These are phyloP conservation scores for Xylariales sp. DNA, from an alignment of 2,329 filamentous ascomycete species.

Conservation along the genomic window DNA sequence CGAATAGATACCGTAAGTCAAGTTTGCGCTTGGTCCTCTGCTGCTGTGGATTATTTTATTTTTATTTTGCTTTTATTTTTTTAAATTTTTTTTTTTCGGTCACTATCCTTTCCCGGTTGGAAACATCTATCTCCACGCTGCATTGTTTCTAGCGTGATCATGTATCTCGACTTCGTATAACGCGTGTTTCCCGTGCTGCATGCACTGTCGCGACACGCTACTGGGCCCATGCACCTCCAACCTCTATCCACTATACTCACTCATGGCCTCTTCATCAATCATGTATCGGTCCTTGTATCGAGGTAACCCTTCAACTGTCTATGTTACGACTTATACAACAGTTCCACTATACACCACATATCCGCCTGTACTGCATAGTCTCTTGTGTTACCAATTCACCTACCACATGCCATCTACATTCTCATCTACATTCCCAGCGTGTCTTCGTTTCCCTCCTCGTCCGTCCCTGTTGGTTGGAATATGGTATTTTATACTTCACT, in stretches of 20 bases:
- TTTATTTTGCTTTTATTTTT: too few relatives aligned
- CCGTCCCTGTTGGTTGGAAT: slow-evolving; percentile 6
- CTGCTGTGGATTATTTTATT: neutral
- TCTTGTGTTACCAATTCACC: slow-evolving; percentile 13
- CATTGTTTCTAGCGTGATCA: slow-evolving; percentile 4
- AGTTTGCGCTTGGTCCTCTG: neutral
- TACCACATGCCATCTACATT: slow-evolving; percentile 7
- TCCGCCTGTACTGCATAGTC: slow-evolving; percentile 13
- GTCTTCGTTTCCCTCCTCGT: neutral
- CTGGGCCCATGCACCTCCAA: slow-evolving; percentile 23
- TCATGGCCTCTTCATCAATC: slow-evolving; percentile 19
- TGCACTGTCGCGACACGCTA: slow-evolving; percentile 33
- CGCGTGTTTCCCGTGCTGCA: slow-evolving; percentile 36
- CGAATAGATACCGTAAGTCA: slow-evolving; percentile 27
- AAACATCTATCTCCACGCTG: slow-evolving; percentile 4
- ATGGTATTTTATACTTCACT: slow-evolving; percentile 6
- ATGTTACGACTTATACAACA: slow-evolving; percentile 14
- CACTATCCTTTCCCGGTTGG: neutral
- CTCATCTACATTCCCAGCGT: slow-evolving; percentile 3
- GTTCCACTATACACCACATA: slow-evolving; percentile 5
- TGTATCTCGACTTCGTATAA: slow-evolving; percentile 28
- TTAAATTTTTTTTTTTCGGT: neutral
- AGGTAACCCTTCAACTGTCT: slow-evolving; percentile 21
- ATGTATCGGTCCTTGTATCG: slow-evolving; percentile 30
- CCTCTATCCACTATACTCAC: slow-evolving; percentile 23